phyloP scores from a whole-genome alignment of 202 grass and related monocot species.

The Setaria viridis region DNA sequence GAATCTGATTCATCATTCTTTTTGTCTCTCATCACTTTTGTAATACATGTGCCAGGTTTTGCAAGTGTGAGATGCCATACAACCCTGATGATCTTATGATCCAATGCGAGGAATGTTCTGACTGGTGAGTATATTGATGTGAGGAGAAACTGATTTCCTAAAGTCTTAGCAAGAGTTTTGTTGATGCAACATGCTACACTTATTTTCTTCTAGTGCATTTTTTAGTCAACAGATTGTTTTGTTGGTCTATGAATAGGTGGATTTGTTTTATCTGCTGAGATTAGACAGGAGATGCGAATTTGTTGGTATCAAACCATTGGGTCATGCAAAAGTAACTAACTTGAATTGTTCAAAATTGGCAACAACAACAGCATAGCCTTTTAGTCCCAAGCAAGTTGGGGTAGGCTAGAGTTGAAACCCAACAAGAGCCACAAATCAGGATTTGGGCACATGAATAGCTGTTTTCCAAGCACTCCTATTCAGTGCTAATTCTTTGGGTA shows the following conservation, averaged over 20 bases:
- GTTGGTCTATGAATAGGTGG: conserved; percentile 21
- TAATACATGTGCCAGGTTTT: conserved; percentile 72
- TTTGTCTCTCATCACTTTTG: conserved; percentile 33
- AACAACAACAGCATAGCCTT: not conserved
- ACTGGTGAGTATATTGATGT: conserved; percentile 72
- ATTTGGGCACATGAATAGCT: too few species aligned
- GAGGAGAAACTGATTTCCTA: conserved; percentile 10
- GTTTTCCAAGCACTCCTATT: too few species aligned
- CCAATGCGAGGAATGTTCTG: conserved; percentile 91
- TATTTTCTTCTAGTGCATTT: conserved; percentile 30
- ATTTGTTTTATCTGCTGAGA: not conserved
- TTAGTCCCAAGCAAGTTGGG: too few species aligned
- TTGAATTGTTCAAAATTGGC: not conserved
- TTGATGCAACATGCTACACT: not conserved
- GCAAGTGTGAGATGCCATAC: conserved; percentile 99
- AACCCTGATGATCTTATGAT: conserved; percentile 99
- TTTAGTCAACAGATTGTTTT: conserved; percentile 10
- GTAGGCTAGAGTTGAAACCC: too few species aligned
- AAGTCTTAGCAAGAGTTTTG: not conserved
- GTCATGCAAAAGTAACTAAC: not conserved
- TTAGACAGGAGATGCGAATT: not conserved
- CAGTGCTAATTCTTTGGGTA: too few species aligned
- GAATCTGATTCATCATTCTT: conserved; percentile 18
- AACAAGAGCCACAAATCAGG: too few species aligned
- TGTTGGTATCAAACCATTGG: not conserved